These are phyloP conservation scores for Durotheca rogersii DNA, from an alignment of 495 filamentous ascomycete species.

Conservation along the genomic window DNA sequence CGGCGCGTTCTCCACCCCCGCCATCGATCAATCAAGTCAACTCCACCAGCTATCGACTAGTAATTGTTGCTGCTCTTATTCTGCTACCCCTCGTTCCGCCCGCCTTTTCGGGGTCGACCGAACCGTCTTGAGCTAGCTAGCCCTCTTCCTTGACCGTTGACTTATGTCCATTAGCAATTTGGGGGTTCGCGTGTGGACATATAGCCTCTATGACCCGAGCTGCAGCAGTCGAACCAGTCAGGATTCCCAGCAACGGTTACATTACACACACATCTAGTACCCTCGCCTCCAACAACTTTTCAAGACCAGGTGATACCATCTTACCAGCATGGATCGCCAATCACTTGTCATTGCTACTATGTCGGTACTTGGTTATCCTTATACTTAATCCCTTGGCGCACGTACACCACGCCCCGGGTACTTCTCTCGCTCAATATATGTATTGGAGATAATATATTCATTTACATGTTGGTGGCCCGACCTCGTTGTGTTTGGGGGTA, in stretches of 20 bases:
- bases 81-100: slow-evolving; percentile 10
- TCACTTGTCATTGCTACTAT: too few relatives aligned
- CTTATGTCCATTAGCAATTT: slow-evolving; percentile 1
- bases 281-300: not conserved
- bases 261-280: slow-evolving; percentile 11
- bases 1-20: slow-evolving; percentile 16
- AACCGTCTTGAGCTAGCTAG: slow-evolving; percentile 10
- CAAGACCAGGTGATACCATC: not conserved
- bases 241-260: not conserved
- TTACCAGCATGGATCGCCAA: not conserved
- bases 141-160: slow-evolving; percentile 9
- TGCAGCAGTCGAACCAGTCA: not conserved
- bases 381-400: too few relatives aligned
- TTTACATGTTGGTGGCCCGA: too few relatives aligned
- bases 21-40: too few relatives aligned
- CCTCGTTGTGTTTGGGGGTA: too few relatives aligned
- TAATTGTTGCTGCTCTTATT: too few relatives aligned
- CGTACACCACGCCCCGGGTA: too few relatives aligned
- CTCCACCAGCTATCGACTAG: too few relatives aligned
- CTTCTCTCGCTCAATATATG: too few relatives aligned
- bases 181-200: not conserved
- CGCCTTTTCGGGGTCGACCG: slow-evolving; percentile 3
- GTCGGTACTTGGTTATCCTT: too few relatives aligned
- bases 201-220: not conserved
- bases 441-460: too few relatives aligned